These are phyloP conservation scores for Stagonosporopsis rhizophila DNA, from an alignment of 2,329 filamentous ascomycete species.

Conservation along the genomic window DNA sequence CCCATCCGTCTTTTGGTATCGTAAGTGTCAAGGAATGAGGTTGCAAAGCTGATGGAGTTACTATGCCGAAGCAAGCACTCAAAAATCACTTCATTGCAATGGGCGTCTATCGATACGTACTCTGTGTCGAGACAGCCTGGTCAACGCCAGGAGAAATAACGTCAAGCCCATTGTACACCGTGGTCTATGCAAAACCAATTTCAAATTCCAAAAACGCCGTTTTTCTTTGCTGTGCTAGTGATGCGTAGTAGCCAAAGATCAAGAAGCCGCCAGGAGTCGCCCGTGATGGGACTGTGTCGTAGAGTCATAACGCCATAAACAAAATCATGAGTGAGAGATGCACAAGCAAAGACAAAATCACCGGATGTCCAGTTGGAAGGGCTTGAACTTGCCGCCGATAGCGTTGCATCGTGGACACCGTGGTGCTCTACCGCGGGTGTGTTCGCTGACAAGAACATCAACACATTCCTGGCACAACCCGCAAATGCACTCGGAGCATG, in stretches of 20 bases:
- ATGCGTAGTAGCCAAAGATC: constrained; percentile 17
- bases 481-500: constrained; percentile 95
- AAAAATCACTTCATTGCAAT: constrained; percentile 13
- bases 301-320: constrained; percentile 24
- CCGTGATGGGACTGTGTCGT: constrained; percentile 9
- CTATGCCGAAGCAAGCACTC: constrained; percentile 9
- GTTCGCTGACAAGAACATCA: constrained; percentile 77
- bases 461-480: constrained; percentile 90
- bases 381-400: constrained; percentile 81
- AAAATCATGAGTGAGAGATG: constrained; percentile 3
- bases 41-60: background rate
- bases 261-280: constrained; percentile 5
- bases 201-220: constrained; percentile 24
- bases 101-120: constrained; percentile 17
- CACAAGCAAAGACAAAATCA: constrained; percentile 51
- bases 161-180: constrained; percentile 8
- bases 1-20: no score
- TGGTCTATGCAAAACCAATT: constrained; percentile 28
- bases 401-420: constrained; percentile 80
- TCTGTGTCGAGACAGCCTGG: constrained; percentile 9
- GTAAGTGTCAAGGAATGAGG: background rate
- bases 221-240: constrained; percentile 27
- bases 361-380: constrained; percentile 82
- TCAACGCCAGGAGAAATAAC: constrained; percentile 8
- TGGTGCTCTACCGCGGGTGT: constrained; percentile 70